A percentile compares a stretch with the other conserved stretches of the same genome.
These are phyloP conservation scores for Chlamydomonas applanata DNA, from an alignment of 139 green algal species.

Conservation along the genomic window DNA sequence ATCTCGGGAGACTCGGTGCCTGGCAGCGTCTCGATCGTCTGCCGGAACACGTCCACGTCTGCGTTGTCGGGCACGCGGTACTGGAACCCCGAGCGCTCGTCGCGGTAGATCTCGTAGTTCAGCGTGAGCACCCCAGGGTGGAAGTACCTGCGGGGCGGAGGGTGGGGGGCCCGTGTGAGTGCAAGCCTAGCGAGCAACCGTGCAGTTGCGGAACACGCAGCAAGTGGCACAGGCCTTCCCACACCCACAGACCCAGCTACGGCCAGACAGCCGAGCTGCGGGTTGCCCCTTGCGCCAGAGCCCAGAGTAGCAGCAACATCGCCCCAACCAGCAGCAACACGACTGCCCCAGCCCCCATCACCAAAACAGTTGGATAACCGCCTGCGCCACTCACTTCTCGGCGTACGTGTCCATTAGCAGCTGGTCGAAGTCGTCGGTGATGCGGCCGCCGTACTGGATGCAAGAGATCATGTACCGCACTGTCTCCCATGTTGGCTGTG, in stretches of 20 bases:
- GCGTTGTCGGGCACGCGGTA: slow-evolving; percentile 76
- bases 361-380: no score
- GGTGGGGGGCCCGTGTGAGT: no score
- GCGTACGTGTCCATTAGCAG: slow-evolving; percentile 92
- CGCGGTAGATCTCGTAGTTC: slow-evolving; percentile 60
- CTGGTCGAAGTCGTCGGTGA: slow-evolving; percentile 95
- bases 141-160: slow-evolving; percentile 52
- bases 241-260: no score
- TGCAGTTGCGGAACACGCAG: no score
- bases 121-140: slow-evolving; percentile 14
- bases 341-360: no score
- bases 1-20: slow-evolving; percentile 77
- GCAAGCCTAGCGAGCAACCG: no score
- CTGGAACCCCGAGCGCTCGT: slow-evolving; percentile 57
- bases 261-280: no score
- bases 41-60: slow-evolving; percentile 81
- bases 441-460: slow-evolving; percentile 95
- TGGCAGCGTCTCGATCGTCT: slow-evolving; percentile 81
- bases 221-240: no score
- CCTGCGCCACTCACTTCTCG: slow-evolving; percentile 58
- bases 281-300: no score
- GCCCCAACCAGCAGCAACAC: no score
- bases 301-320: no score
- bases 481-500: slow-evolving; percentile 69
- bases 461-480: slow-evolving; percentile 91